These are phyloP conservation scores for Salix caprea DNA, from an alignment of 345 rosid genomes.

Conservation along the genomic window DNA sequence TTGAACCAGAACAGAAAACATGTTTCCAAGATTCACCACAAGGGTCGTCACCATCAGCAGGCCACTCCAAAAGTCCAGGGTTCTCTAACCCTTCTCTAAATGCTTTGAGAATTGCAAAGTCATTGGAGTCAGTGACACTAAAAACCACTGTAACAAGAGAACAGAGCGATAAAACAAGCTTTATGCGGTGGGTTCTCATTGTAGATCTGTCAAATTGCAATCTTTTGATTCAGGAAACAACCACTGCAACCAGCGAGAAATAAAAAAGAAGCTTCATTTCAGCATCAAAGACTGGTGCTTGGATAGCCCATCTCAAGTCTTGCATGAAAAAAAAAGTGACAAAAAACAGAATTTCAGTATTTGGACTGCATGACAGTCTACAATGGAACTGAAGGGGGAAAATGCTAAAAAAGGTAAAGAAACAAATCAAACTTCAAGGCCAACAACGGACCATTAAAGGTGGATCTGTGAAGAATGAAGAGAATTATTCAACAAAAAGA, in stretches of 20 bases:
- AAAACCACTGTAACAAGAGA: conserved; percentile 27
- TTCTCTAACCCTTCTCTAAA: conserved; percentile 59
- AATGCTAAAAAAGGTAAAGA: not conserved
- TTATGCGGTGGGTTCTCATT: conserved; percentile 23
- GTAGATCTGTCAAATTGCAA: conserved; percentile 19
- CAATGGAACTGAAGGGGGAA: not conserved
- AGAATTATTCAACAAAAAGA: not conserved
- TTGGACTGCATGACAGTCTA: not conserved
- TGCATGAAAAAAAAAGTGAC: conserved; percentile 14
- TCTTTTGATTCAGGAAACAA: conserved; percentile 10
- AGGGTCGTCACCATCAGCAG: conserved; percentile 55
- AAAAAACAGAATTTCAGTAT: not conserved
- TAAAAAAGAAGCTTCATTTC: conserved; percentile 21
- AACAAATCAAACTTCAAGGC: not conserved
- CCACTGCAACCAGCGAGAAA: conserved; percentile 3
- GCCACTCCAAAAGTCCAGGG: conserved; percentile 65
- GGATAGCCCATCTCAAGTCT: conserved; percentile 30
- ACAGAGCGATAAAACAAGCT: conserved; percentile 28
- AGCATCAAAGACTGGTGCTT: conserved; percentile 16
- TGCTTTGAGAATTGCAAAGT: conserved; percentile 47
- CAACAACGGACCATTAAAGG: not conserved
- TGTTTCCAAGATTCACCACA: conserved; percentile 63
- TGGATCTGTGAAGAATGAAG: conserved; percentile 10
- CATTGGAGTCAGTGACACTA: conserved; percentile 46
- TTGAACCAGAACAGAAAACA: conserved; percentile 41